These are phyloP conservation scores for Tetradesmus obliquus DNA, from an alignment of 139 green algal species.

Conservation along the genomic window DNA sequence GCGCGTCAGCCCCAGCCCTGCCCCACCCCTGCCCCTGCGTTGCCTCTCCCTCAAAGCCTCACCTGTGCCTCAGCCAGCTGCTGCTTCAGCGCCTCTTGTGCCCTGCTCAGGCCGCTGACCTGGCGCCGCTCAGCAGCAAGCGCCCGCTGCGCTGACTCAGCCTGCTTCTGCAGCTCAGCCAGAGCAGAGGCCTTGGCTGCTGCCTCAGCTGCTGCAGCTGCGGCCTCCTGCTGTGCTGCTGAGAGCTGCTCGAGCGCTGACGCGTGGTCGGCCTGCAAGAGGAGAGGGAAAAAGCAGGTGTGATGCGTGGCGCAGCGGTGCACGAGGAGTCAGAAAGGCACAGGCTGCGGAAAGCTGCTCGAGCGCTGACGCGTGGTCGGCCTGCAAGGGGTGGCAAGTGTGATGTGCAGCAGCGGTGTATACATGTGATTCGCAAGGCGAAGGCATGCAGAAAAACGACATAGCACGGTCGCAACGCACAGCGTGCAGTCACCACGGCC, in stretches of 20 bases:
- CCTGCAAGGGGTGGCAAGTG: neutral
- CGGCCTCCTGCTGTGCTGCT: conserved; percentile 5
- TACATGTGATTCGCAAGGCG: too few species aligned
- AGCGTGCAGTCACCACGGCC: too few species aligned
- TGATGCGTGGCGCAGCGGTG: neutral
- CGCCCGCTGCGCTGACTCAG: neutral
- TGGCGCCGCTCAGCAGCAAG: neutral
- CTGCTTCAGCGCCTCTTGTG: neutral
- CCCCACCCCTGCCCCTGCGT: neutral
- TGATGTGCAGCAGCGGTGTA: neutral
- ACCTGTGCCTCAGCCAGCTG: neutral
- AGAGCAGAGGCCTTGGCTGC: neutral
- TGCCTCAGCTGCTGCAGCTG: neutral
- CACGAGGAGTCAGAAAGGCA: neutral
- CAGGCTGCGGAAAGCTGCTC: conserved; percentile 15
- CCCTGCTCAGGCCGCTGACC: neutral
- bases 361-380: neutral
- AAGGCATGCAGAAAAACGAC: too few species aligned
- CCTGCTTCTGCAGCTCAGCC: neutral
- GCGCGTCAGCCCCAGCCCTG: neutral
- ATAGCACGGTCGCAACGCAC: too few species aligned
- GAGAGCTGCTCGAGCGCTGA: neutral
- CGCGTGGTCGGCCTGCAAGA: neutral
- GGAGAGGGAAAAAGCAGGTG: neutral
- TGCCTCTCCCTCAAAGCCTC: neutral